Evolutionary conservation across 1,284 basidiomycete genomes (phyloP), one percentile per base, ranked within the genome.

Genomic region (Tilletiopsis washingtonensis): DNA sequence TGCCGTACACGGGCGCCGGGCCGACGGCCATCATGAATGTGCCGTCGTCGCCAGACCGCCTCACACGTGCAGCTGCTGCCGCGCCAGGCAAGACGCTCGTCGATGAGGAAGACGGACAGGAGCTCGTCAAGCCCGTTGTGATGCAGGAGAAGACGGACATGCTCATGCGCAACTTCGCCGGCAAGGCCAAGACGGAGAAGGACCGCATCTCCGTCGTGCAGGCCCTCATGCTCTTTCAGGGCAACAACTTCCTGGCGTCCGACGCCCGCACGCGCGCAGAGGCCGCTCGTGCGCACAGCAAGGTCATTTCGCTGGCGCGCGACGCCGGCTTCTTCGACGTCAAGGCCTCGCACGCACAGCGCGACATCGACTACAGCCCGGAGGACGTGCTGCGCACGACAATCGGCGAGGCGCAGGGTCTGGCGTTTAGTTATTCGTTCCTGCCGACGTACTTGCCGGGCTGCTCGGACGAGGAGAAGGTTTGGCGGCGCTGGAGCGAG

Each of bases 141-240:
- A 62, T 64, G 62, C 53, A 42, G 29, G 62, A 63, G 37, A 67
- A 67, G 53, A 53, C 49, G 21, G 64, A 67, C 21, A 61, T 61
- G 64, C 53, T 67, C 46, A 57, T 62, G 47, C 54, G 62, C 15
- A 41, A 49, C 19, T 67, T 67, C 48, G 49, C 62, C 29, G 51
- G 47, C 23, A 52, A 56, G 20, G 62, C 60, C 57, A 57, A 57
- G 47, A 54, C 51, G 38, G 40, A 51, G 43, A 57, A 52, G 50
- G 64, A 67, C 51, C 57, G 52, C 47, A 54, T 57, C 49, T 53
- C 62, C 34, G 62, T 65, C 49, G 62, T 67, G n/a, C 62, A 65
- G 45, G 44, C 63, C 17, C 45, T 67, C 37, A 56, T 65, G 52
- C 53, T 67, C n/a, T 57, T 49, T 45, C 57, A 65, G 43, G 40